Base-by-base conservation (phyloP, 1,284 basidiomycete species). In the Amylostereum areolatum region DNA sequence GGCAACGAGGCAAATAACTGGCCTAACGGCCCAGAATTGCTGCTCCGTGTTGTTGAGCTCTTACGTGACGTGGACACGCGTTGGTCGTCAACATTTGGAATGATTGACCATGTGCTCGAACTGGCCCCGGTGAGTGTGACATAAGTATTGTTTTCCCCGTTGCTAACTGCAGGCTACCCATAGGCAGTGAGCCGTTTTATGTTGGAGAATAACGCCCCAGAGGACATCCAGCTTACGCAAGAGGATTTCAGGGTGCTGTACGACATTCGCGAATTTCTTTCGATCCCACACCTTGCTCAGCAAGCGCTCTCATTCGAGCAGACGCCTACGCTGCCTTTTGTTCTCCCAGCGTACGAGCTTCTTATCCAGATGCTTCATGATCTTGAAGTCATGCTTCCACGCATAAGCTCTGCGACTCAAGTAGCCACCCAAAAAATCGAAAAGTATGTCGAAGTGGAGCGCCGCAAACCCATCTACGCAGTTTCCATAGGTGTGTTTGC, bases 401-500 rank as follows among this genome's bases (percentile, higher is more conserved):
- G 55, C 5, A 37, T 64, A 44, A 45, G 27, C 2, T 52, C 52
- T 35, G 51, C 25, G 2, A 56, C 59, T 24, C 31, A 49, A 2
- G 55, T 52, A 2, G 48, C 51, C 1, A 49, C 56, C 18, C 53
- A 54, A 3, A 74, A 68, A 34, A 60, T 70, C 0, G 43, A 63
- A 7, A 58, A 66, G 46, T 72, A 70, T 41, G 41, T 68, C 5
- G 31, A 7, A 0, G 52, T 58, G 30, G 47, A 62, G 5, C 57
- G 63, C 0, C 56, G 51, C 10, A 64, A 59, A 0, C 49, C 48
- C n/a, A 56, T 67, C 5, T 71, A 70, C 54, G 55, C 54, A 1
- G 52, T 70, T 11, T 61, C 68, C 2, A 68, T 71, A 62, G 53
- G 67, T 70, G 52, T 18, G 3, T 35, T 7, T 45, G n/a, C n/a